Base-by-base conservation (phyloP, 805 yeast species). In the Candida endomychidarum region DNA sequence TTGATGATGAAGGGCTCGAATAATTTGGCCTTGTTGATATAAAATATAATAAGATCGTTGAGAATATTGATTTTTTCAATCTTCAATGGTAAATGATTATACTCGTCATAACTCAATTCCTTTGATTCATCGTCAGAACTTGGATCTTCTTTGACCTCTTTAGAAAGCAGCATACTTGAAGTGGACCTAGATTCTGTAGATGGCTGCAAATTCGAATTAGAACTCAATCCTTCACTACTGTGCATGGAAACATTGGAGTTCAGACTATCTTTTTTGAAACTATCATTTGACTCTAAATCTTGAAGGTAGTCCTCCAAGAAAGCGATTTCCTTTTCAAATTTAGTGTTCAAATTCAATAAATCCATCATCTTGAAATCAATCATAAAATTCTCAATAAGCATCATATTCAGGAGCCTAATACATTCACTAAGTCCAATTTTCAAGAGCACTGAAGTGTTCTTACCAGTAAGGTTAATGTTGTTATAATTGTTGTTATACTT, bases 311-410 rank as follows among this genome's bases (percentile, higher is more conserved):
- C 16, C 46, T 61, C 67, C 36, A 57, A 58, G 36, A 49, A 55
- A 45, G 58, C 55, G 28, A 67, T 64, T 50, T 75, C 80, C 33
- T 60, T 55, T 14, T 65, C 67, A 51, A 72, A 75, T 23, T 61
- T 59, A 2, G 45, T 32, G 24, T 73, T 75, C 32, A 75, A 63
- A 3, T 56, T 57, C 40, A 62, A 38, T 16, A 75, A 59, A 37
- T 71, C 70, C n/a, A 61, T 57, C 41, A 65, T 58, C 10, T 64
- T 58, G 40, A 74, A 69, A 26, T 73, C 66, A 23, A 66, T 61
- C 66, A 73, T 70, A 46, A 73, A 75, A 37, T 73, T 74, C 43
- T 75, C 80, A 41, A 75, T 75, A 38, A 74, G 57, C 62, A 74
- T 68, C 50, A 67, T 65, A 37, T 77, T 75, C 12, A 78, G 70